Percentiles rank a stretch among this genome's conserved stretches.
These are phyloP conservation scores for Oenanthe javanica DNA, from an alignment of 140 eudicot genomes.

Conservation along the genomic window DNA sequence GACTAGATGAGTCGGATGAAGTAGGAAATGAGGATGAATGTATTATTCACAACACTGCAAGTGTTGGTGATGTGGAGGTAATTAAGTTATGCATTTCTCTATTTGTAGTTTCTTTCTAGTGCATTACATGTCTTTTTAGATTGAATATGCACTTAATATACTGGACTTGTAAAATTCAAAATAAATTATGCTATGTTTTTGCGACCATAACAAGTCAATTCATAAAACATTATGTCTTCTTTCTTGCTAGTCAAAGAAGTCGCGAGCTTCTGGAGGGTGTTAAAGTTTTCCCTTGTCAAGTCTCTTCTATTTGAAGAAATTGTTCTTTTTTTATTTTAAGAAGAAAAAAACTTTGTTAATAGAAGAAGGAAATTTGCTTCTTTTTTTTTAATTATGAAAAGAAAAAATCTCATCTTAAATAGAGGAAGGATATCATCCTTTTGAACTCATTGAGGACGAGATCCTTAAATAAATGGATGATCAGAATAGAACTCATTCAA, in stretches of 20 bases:
- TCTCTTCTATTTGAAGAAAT: background rate
- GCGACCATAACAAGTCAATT: background rate
- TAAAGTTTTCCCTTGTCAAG: background rate
- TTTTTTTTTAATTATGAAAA: background rate
- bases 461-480: background rate
- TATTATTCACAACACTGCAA: conserved; percentile 86
- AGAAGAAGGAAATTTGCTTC: background rate
- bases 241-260: background rate
- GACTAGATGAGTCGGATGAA: conserved; percentile 54
- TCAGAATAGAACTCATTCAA: background rate
- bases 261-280: background rate
- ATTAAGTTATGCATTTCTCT: background rate
- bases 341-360: too few relatives aligned
- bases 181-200: background rate
- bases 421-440: background rate
- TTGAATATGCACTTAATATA: background rate
- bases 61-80: conserved; percentile 88
- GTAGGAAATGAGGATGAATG: conserved; percentile 76
- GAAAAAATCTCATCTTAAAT: background rate
- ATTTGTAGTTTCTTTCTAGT: background rate
- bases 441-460: background rate
- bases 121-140: background rate
- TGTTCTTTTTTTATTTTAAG: background rate
- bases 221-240: background rate
- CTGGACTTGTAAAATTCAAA: background rate